These are phyloP conservation scores for Rhizophagus clarus DNA, from an alignment of 192 early-diverging fungal genomes.

Conservation along the genomic window DNA sequence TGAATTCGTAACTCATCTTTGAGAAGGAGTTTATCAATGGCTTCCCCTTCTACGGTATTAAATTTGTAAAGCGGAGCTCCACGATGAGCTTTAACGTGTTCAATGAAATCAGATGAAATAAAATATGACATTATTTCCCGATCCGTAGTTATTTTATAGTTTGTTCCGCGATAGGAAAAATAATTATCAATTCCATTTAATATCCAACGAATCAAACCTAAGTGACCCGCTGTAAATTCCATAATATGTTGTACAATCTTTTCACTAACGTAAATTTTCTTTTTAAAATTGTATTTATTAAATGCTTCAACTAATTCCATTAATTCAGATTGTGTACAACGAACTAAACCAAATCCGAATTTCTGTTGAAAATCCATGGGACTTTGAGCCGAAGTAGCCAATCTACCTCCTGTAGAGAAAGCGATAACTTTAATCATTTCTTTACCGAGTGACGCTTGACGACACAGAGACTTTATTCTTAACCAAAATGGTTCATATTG, in stretches of 20 bases:
- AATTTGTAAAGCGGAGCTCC: slow-evolving; percentile 26
- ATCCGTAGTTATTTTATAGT: slow-evolving; percentile 21
- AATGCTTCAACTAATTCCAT: slow-evolving; percentile 19
- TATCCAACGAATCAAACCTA: slow-evolving; percentile 28
- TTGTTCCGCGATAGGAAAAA: slow-evolving; percentile 27
- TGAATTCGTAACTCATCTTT: slow-evolving; percentile 6
- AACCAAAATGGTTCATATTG: slow-evolving; percentile 28
- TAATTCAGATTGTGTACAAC: slow-evolving; percentile 15
- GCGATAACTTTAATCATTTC: slow-evolving; percentile 15
- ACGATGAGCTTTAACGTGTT: slow-evolving; percentile 30
- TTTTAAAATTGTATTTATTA: slow-evolving; percentile 22
- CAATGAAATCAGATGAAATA: slow-evolving; percentile 16
- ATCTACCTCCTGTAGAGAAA: slow-evolving; percentile 28
- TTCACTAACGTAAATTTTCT: slow-evolving; percentile 27
- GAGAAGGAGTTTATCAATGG: slow-evolving; percentile 20
- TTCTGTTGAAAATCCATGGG: slow-evolving; percentile 28
- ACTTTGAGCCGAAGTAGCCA: slow-evolving; percentile 14
- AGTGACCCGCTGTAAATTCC: slow-evolving; percentile 27
- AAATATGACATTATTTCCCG: slow-evolving; percentile 25
- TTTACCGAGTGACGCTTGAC: slow-evolving; percentile 6
- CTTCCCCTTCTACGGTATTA: slow-evolving; percentile 8
- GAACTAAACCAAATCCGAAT: slow-evolving; percentile 26
- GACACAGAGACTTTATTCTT: slow-evolving; percentile 21
- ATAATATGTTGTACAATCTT: slow-evolving; percentile 24
- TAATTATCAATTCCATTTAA: slow-evolving; percentile 30